phyloP scores from a whole-genome alignment of 2,329 filamentous ascomycete species.

The Aspergillus sp. region DNA sequence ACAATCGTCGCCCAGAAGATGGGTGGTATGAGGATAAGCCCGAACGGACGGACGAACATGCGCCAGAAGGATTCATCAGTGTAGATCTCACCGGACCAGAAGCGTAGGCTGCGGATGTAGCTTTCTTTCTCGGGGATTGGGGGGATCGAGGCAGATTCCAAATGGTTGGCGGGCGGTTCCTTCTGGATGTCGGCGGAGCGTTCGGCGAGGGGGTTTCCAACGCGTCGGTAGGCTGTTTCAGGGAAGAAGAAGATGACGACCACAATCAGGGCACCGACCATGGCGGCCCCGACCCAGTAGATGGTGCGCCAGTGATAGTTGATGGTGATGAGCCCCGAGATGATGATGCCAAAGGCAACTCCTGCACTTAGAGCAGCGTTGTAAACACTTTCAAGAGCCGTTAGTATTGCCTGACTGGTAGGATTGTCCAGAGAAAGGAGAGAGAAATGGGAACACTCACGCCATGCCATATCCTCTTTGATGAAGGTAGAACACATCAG shows the following conservation, averaged over 20 bases:
- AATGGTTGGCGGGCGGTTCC: neutral
- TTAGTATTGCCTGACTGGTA: neutral
- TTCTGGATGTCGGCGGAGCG: neutral
- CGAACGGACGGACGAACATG: conserved; percentile 13
- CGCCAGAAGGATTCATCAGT: conserved; percentile 12
- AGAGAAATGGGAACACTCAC: neutral
- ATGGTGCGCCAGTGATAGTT: conserved; percentile 39
- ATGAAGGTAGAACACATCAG: conserved; percentile 41
- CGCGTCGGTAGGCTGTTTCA: conserved; percentile 11
- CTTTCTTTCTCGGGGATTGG: neutral
- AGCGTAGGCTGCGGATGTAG: conserved; percentile 5
- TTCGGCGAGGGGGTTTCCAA: neutral
- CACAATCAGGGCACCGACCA: conserved; percentile 6
- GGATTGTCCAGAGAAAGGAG: neutral
- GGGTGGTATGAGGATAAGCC: conserved; percentile 8
- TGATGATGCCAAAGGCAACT: conserved; percentile 35
- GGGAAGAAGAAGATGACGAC: conserved; percentile 14
- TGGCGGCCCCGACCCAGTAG: conserved; percentile 15
- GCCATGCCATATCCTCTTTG: conserved; percentile 14
- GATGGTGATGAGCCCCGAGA: conserved; percentile 40
- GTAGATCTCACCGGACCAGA: conserved; percentile 2
- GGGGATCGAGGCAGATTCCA: neutral
- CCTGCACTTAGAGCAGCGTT: conserved; percentile 31
- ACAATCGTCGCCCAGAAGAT: conserved; percentile 17
- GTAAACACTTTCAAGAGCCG: neutral